These are phyloP conservation scores for Penicillium oxalicum DNA, from an alignment of 2,329 filamentous ascomycete species.

Conservation along the genomic window DNA sequence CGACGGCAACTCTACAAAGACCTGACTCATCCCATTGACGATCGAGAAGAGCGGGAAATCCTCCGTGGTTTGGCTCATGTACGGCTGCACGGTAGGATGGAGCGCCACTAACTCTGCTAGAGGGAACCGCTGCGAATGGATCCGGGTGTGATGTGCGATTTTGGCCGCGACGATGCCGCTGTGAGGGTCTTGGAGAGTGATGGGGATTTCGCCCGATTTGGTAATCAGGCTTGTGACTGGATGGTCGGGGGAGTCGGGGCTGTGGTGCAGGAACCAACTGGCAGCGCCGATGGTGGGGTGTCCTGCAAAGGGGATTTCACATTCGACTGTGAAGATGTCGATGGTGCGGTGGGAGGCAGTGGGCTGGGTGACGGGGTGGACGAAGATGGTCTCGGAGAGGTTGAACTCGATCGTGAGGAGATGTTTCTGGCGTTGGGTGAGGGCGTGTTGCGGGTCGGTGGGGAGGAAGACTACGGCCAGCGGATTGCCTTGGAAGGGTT, in stretches of 20 bases:
- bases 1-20: constrained; percentile 57
- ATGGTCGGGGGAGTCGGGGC: constrained; percentile 4
- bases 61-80: constrained; percentile 7
- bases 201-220: constrained; percentile 52
- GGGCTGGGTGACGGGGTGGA: constrained; percentile 32
- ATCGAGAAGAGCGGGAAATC: constrained; percentile 33
- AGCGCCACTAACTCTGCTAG: constrained; percentile 21
- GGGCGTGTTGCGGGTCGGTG: constrained; percentile 21
- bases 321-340: constrained; percentile 50
- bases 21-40: constrained; percentile 48
- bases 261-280: constrained; percentile 39
- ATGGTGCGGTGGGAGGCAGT: constrained; percentile 26
- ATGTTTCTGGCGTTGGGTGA: constrained; percentile 48
- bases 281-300: constrained; percentile 55
- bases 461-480: constrained; percentile 50
- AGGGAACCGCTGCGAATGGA: constrained; percentile 27
- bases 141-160: constrained; percentile 34
- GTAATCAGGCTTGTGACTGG: constrained; percentile 41
- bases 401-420: constrained; percentile 53
- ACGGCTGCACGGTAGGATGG: constrained; percentile 24
- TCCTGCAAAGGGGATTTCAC: constrained; percentile 53
- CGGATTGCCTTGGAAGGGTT: constrained; percentile 47
- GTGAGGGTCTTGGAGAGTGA: constrained; percentile 2
- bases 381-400: constrained; percentile 52
- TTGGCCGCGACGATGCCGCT: constrained; percentile 22